Base-by-base conservation (phyloP, 148 eudicot species). In the Rheum nobile region DNA sequence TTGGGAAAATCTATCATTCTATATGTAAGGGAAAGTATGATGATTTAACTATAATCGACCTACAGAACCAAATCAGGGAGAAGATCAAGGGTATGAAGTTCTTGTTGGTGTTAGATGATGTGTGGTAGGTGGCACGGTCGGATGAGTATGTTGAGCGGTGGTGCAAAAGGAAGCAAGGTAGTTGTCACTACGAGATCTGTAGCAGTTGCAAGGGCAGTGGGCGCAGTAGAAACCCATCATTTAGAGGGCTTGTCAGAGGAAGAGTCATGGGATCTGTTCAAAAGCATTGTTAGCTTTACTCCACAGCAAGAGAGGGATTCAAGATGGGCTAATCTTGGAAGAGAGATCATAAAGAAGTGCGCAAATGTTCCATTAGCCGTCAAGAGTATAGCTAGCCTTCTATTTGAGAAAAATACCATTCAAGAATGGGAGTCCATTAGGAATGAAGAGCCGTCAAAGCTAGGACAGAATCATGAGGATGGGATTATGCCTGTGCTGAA, bases 211-310 rank as follows among this genome's bases (percentile, higher is more conserved):
- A n/a, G 24, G 24, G 24, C 57, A 4, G 24, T 50, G 57, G 57
- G 24, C n/a, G 57, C 57, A 50, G 2, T 19, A n/a, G 24, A 50
- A 50, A 34, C 12, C 4, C 32, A 77, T 47, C 67, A 46, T 19
- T n/a, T 80, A 71, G 22, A 71, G 37, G 83, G 77, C 10, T 54
- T 80, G 1, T 80, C 80, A 10, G 67, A 69, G 6, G 83, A 68
- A 2, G 22, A 71, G 35, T 77, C 83, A 8, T 77, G 77, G 83
- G 16, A 42, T 19, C 68, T 81, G 63, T 81, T 81, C 44, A 32
- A 77, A 74, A 2, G 24, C 21, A 7, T 50, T 4, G 57, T 14
- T 1, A 2, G 57, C 9, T 50, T 50, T 50, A 50, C 57, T n/a
- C 57, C 52, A 0, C 5, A 47, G 52, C 52, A 47, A 2, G 52